phyloP scores from a whole-genome alignment of 768 basidiomycete genomes.

The Rhodotorula babjevae region DNA sequence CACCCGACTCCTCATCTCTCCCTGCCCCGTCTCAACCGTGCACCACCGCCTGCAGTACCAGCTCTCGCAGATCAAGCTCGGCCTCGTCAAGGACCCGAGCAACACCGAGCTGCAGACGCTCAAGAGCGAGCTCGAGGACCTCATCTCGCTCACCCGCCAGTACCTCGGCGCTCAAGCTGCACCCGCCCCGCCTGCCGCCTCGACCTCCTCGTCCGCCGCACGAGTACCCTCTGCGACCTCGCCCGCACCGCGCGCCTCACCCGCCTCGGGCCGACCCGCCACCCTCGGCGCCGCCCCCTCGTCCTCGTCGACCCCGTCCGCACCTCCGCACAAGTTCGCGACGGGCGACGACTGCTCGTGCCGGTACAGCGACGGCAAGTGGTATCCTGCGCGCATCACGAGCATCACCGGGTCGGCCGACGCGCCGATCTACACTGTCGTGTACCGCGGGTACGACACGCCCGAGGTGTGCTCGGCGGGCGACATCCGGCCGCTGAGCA shows the following conservation, averaged over 20 bases:
- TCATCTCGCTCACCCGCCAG: slow-evolving; percentile 72
- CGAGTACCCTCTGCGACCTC: slow-evolving; percentile 40
- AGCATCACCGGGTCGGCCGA: slow-evolving; percentile 74
- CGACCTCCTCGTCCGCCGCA: slow-evolving; percentile 53
- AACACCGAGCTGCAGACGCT: slow-evolving; percentile 70
- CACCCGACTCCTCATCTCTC: not conserved
- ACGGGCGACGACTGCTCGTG: slow-evolving; percentile 82
- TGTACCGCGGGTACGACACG: slow-evolving; percentile 87
- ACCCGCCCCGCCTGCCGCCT: slow-evolving; percentile 1
- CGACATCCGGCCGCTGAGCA: slow-evolving; percentile 49
- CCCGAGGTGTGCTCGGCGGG: slow-evolving; percentile 70
- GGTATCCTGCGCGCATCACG: slow-evolving; percentile 85
- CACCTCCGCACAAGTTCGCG: slow-evolving; percentile 51
- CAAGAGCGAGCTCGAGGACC: slow-evolving; percentile 71
- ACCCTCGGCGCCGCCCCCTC: not conserved
- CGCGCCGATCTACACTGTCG: slow-evolving; percentile 78
- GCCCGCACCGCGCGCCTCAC: slow-evolving; percentile 7
- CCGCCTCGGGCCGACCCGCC: not conserved
- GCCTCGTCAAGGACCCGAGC: slow-evolving; percentile 67
- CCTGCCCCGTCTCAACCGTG: not conserved
- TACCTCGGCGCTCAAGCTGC: slow-evolving; percentile 52
- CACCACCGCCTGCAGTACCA: slow-evolving; percentile 11
- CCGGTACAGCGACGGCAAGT: slow-evolving; percentile 75
- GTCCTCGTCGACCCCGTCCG: too few relatives aligned
- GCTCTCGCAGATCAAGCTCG: slow-evolving; percentile 66